Base-by-base conservation (phyloP, 2,329 filamentous ascomycete species). In the Trichoderma atrobrunneum region DNA sequence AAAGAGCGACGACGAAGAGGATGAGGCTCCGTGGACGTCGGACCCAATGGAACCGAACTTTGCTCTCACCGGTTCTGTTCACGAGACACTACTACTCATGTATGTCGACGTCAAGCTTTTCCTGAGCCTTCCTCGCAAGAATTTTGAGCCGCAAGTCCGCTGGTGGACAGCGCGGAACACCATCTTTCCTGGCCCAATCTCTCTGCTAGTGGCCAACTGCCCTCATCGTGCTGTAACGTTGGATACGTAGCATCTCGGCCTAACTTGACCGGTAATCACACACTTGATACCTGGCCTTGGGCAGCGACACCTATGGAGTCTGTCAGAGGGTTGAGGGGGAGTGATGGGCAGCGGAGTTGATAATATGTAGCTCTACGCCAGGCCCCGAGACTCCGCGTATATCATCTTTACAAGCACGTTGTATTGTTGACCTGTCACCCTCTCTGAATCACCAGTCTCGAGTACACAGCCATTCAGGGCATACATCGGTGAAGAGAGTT, bases 181-280 rank as follows among this genome's bases (percentile, higher is more conserved):
- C 56, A 26, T 59, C 34, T 32, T 73, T 26, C 57, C 39, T 24
- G 26, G 26, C 24, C 48, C 60, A 7, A 64, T 11, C 60, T 54
- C 56, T 71, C 59, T 65, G 70, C 16, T 30, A 54, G 43, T 24
- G 24, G 43, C 57, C 63, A n/a, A 30, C 28, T 62, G 12, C 30
- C 32, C 48, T 66, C 54, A 51, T 39, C 16, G 11, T 54, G 34
- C 36, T 60, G 51, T 24, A 51, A 71, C 32, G 26, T 62, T 59
- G 73, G 65, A 72, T 63, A 72, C 74, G 75, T 74, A 70, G 71
- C 72, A 75, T 77, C 72, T 72, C 72, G 63, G 76, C 76, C 75
- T 73, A 74, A 78, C 62, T 73, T 75, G 63, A 73, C 72, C 68
- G 74, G 71, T 43, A 61, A 72, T 61, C 5, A 51, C 11, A 10